Conservation (phyloP, 306 rosid genomes). For the Dalbergia cochinchinensis region DNA sequence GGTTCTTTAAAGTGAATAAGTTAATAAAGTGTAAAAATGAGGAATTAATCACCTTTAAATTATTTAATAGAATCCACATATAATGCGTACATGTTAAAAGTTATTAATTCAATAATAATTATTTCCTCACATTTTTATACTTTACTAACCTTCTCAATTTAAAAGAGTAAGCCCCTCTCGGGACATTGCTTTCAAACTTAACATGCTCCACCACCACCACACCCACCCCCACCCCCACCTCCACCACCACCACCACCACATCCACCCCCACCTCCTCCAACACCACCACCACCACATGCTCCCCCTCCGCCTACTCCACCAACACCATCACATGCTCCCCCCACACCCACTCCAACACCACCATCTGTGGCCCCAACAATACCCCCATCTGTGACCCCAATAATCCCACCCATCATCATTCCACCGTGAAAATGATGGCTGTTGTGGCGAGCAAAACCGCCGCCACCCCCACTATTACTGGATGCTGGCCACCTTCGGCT, state of each 20-base stretch:
- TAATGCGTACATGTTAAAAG: too few species aligned
- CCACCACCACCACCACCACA: not conserved
- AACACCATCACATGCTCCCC: not conserved
- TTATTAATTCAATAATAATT: too few species aligned
- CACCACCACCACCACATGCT: conserved; percentile 2
- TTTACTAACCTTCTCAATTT: too few species aligned
- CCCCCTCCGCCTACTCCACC: conserved; percentile 25
- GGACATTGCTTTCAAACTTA: not conserved
- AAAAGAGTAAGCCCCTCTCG: too few species aligned
- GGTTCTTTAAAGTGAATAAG: not conserved
- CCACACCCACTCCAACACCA: not conserved
- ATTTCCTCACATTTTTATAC: too few species aligned
- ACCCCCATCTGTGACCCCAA: not conserved
- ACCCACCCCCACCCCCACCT: too few species aligned
- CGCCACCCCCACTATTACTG: not conserved
- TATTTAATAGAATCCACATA: too few species aligned
- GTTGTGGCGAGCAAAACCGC: conserved; percentile 20
- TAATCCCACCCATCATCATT: conserved; percentile 24
- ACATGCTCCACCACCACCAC: conserved; percentile 12
- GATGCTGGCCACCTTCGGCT: not conserved
- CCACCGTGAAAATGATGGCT: not conserved
- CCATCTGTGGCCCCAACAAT: too few species aligned
- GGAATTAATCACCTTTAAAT: too few species aligned
- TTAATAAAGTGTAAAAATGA: too few species aligned
- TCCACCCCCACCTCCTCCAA: not conserved